Evolutionary conservation across 2,329 filamentous ascomycete genomes (phyloP).

Genomic region (Thyridium curvatum): DNA sequence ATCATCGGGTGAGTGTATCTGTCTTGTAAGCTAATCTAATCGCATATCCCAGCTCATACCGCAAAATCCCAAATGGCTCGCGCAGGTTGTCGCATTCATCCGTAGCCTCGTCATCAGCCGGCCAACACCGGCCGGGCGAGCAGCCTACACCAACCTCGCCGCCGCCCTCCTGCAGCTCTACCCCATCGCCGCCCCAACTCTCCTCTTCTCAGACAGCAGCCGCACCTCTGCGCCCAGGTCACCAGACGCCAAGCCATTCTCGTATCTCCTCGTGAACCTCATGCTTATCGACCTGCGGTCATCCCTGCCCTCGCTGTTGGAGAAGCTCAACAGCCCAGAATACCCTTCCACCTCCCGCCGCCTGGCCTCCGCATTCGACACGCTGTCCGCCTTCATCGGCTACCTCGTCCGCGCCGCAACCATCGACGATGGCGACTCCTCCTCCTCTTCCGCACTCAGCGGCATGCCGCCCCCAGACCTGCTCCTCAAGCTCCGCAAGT

Average conservation of each 20-base stretch:
- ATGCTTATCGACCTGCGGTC: slow-evolving; percentile 60
- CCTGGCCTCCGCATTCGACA: slow-evolving; percentile 55
- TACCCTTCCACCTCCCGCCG: slow-evolving; percentile 46
- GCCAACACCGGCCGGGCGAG: slow-evolving; percentile 47
- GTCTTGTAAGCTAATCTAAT: background rate
- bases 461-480: slow-evolving; percentile 38
- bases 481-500: slow-evolving; percentile 53
- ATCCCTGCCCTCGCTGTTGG: slow-evolving; percentile 53
- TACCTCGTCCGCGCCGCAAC: slow-evolving; percentile 50
- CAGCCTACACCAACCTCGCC: slow-evolving; percentile 53
- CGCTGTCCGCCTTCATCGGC: slow-evolving; percentile 55
- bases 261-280: slow-evolving; percentile 59
- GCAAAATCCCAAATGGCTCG: slow-evolving; percentile 47
- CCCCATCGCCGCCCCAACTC: slow-evolving; percentile 32
- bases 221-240: slow-evolving; percentile 13
- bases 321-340: slow-evolving; percentile 46
- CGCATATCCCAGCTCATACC: slow-evolving; percentile 42
- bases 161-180: slow-evolving; percentile 52
- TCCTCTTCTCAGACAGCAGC: slow-evolving; percentile 44
- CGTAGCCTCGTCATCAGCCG: slow-evolving; percentile 46
- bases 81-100: slow-evolving; percentile 38
- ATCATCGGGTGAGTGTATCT: slow-evolving; percentile 4
- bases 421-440: slow-evolving; percentile 25
- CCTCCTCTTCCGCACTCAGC: background rate
- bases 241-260: slow-evolving; percentile 41